Evolutionary conservation across 345 rosid genomes (phyloP).

Genomic region (Sonneratia caseolaris): DNA sequence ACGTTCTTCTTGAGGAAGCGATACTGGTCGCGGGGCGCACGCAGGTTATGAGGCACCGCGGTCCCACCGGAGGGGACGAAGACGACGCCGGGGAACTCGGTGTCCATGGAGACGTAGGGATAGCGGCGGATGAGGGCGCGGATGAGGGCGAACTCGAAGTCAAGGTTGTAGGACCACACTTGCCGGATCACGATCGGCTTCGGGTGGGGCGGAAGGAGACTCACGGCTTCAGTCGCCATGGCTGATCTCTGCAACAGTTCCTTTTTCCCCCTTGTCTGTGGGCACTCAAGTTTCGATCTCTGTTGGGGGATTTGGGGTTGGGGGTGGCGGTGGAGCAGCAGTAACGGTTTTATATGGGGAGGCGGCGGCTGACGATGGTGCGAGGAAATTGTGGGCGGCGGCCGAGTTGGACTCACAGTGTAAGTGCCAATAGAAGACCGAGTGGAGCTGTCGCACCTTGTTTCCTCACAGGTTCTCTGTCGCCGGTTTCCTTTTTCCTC

Average conservation of each 20-base stretch:
- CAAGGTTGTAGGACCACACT: slow-evolving; percentile 42
- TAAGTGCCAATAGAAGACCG: too few relatives aligned
- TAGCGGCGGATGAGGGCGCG: slow-evolving; percentile 23
- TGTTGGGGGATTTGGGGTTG: too few relatives aligned
- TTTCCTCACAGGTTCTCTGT: too few relatives aligned
- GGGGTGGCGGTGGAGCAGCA: not conserved
- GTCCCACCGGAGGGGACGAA: slow-evolving; percentile 12
- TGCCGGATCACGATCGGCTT: slow-evolving; percentile 30
- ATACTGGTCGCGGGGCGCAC: slow-evolving; percentile 28
- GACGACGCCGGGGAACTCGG: slow-evolving; percentile 65
- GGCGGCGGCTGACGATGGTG: not conserved
- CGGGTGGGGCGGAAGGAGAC: not conserved
- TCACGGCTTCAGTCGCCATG: not conserved
- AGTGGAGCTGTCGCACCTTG: too few relatives aligned
- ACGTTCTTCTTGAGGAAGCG: slow-evolving; percentile 43
- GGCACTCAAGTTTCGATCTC: not conserved
- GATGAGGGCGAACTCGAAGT: slow-evolving; percentile 34
- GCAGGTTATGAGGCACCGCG: slow-evolving; percentile 4
- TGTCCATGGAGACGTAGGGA: slow-evolving; percentile 58
- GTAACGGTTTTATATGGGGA: not conserved
- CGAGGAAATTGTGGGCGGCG: not conserved
- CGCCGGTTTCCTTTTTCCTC: too few relatives aligned
- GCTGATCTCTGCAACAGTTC: not conserved
- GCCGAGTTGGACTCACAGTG: too few relatives aligned
- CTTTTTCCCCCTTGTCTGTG: not conserved